Evolutionary conservation across 2,329 filamentous ascomycete species (phyloP), one percentile per base, ranked within the genome.

Genomic region (Fusarium aywerte): DNA sequence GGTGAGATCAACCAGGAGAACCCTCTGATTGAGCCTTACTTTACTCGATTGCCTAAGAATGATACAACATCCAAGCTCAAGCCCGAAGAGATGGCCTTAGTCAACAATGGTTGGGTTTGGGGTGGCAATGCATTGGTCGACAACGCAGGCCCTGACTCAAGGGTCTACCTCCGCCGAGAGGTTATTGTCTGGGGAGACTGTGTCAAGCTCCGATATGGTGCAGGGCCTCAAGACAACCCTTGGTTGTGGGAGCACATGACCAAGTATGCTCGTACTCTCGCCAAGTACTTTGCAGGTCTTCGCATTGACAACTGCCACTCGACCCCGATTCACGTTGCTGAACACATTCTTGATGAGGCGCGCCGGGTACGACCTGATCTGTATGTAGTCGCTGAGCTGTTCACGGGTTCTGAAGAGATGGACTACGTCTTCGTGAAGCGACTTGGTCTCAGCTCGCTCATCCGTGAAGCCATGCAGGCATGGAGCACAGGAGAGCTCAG

Each of bases 101-200:
- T 90, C 38, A 98, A 98, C 80, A 99, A 99, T 75, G 96, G 96
- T 40, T 99, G 96, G 96, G 94, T 99, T 10, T 99, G 96, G 96
- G 95, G 92, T 59, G 95, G 95, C 7, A 96, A 98, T 79, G 95
- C 96, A 2, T 86, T 98, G 79, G 86, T 92, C 40, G 96, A 99
- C 80, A 96, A 98, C 74, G 96, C 96, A 29, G 96, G 96, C 0
- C 91, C 93, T 0, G 84, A 92, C 44, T 97, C 95, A 10, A 89
- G 90, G 56, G 93, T 95, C n/a, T 99, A 99, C 75, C 85, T 99
- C n/a, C 88, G 93, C 51, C 88, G 96, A 70, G 93, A 99, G 78
- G 93, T 99, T 62, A 98, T 99, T 70, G 92, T 97, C 29, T 99
- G 96, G 96, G 94, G 95, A 15, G 96, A 99, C 76, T 99, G 96